Conservation (phyloP, 495 filamentous ascomycete genomes). For the Podospora australis region DNA sequence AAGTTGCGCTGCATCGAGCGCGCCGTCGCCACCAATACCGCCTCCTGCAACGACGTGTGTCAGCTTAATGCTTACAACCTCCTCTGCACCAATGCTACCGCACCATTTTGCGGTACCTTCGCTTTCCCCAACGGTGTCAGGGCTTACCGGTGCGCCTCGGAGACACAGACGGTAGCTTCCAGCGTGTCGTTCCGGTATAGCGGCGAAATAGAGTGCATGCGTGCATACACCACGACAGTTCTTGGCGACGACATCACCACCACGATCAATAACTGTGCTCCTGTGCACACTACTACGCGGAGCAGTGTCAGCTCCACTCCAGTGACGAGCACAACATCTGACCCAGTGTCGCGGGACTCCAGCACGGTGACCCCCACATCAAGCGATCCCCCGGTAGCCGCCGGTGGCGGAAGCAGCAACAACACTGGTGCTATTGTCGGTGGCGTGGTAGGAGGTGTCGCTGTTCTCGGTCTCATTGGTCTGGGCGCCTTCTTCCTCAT, state of each 20-base stretch:
- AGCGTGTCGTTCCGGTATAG: background rate
- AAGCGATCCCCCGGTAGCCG: background rate
- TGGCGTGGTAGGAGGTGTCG: constrained; percentile 7
- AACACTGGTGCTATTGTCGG: constrained; percentile 6
- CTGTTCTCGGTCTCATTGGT: constrained; percentile 4
- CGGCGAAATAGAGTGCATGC: constrained; percentile 1
- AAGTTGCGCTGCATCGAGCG: constrained; percentile 6
- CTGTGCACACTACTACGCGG: too few relatives aligned
- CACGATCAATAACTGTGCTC: too few relatives aligned
- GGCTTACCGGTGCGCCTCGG: constrained; percentile 6
- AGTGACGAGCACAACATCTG: too few relatives aligned
- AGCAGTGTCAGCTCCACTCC: too few relatives aligned
- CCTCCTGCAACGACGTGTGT: constrained; percentile 8
- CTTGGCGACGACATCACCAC: background rate
- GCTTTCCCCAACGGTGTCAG: constrained; percentile 3
- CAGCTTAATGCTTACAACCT: constrained; percentile 10
- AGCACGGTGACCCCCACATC: background rate
- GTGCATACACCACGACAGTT: constrained; percentile 1
- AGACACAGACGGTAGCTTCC: background rate
- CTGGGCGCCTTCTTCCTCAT: constrained; percentile 7
- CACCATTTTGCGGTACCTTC: constrained; percentile 7
- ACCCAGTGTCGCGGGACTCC: background rate
- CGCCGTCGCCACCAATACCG: background rate
- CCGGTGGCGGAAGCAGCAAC: background rate
- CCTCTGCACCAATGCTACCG: constrained; percentile 6